Base-by-base conservation (phyloP, 441 rosid genomes). In the Croton setiger region DNA sequence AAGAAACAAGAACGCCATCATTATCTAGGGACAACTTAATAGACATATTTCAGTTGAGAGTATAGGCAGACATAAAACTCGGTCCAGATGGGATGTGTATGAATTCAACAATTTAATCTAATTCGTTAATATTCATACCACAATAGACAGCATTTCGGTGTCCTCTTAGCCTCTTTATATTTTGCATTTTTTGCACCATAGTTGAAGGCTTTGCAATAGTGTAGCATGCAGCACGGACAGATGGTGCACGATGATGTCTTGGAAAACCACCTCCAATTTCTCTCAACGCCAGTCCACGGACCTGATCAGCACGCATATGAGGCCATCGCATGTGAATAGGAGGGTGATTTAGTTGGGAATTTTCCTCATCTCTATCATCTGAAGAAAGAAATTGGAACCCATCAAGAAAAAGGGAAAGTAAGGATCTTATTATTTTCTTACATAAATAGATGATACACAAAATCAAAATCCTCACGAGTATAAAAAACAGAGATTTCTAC, bases 191-290 rank as follows among this genome's bases (percentile, higher is more conserved):
- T 77, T 88, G 92, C 59, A 93, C 96, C 98, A 96, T 83, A 60
- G 91, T 81, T 61, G 90, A 86, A 75, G 99, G 99, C 72, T 96
- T 93, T 61, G 92, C 98, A 85, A 90, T 88, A 72, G 84, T 86
- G 82, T 91, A 89, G 78, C 98, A 88, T 72, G 98, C 92, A 59
- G 96, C 92, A 70, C 86, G 98, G 79, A 87, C 77, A 74, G 98
- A 90, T 64, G 99, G 99, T 67, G 98, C 91, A 53, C 98, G 97
- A 68, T 91, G 97, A 78, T 96, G 98, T 75, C 92, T 88, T 68
- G 89, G 70, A 81, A 93, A 96, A 80, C 99, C 99, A 79, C 99
- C 99, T 65, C 99, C 98, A 69, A 96, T 87, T 86, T 96, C 99
- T 78, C 99, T 91, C 84, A 96, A 86, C 78, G 85, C 74, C 63